These are phyloP conservation scores for Dinochytrium kinnereticum DNA, from an alignment of 371 early-diverging fungal genomes.

Conservation along the genomic window DNA sequence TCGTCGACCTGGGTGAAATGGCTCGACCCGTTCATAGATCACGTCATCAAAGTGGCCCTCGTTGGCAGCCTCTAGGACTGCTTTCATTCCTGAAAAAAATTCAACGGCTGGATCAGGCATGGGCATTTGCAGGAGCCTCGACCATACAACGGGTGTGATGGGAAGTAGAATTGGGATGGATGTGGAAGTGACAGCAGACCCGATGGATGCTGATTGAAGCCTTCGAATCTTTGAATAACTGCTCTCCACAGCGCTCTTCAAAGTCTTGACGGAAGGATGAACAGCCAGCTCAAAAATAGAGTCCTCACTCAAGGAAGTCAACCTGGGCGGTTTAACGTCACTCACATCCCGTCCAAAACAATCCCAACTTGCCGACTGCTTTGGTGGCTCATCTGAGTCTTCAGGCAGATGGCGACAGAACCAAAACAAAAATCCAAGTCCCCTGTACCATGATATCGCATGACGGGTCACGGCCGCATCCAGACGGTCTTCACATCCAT, in stretches of 20 bases:
- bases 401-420: background rate
- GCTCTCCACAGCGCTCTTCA: background rate
- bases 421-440: conserved; percentile 29
- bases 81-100: background rate
- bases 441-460: conserved; percentile 18
- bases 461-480: conserved; percentile 21
- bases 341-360: background rate
- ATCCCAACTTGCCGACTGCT: conserved; percentile 17
- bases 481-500: background rate
- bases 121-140: background rate
- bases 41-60: conserved; percentile 5
- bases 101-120: background rate
- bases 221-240: background rate
- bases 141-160: background rate
- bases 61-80: background rate
- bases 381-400: too few relatives aligned
- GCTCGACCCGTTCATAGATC: background rate
- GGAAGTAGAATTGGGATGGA: too few relatives aligned
- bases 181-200: too few relatives aligned
- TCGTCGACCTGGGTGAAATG: background rate
- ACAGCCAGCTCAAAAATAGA: conserved; percentile 17
- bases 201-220: too few relatives aligned
- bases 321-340: background rate
- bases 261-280: background rate
- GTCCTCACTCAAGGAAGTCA: background rate